Conservation (phyloP, 257 asterid species). For the Fraxinus pennsylvanica region DNA sequence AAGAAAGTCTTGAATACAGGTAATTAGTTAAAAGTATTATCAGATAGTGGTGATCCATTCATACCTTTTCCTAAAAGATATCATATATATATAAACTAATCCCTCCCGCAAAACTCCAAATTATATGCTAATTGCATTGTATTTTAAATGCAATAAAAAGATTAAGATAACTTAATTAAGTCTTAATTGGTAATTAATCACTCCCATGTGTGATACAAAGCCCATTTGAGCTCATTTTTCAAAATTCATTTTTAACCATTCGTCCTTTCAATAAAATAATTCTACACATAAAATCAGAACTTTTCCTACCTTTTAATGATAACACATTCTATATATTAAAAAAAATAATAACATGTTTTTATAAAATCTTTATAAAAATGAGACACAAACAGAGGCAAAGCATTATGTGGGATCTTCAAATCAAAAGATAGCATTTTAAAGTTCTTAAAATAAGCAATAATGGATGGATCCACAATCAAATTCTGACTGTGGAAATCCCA, state of each 20-base stretch:
- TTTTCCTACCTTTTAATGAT: too few relatives aligned
- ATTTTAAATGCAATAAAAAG: neutral
- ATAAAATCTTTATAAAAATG: too few relatives aligned
- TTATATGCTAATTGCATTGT: neutral
- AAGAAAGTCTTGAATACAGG: neutral
- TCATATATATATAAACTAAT: neutral
- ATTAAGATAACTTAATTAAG: neutral
- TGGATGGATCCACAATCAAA: neutral
- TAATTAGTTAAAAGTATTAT: neutral
- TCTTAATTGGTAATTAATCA: neutral
- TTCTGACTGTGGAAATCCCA: neutral
- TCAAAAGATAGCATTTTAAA: neutral
- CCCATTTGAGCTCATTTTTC: too few relatives aligned
- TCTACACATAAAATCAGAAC: too few relatives aligned
- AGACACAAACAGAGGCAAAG: neutral
- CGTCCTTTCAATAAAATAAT: too few relatives aligned
- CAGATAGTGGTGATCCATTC: neutral
- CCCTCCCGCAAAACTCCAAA: neutral
- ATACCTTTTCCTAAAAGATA: neutral
- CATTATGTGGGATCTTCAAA: neutral
- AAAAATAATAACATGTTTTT: too few relatives aligned
- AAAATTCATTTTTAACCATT: too few relatives aligned
- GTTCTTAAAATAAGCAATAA: neutral
- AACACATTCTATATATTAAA: too few relatives aligned
- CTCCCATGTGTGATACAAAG: neutral